Conservation (phyloP, 2,329 filamentous ascomycete species). For the Colletotrichum salicis region DNA sequence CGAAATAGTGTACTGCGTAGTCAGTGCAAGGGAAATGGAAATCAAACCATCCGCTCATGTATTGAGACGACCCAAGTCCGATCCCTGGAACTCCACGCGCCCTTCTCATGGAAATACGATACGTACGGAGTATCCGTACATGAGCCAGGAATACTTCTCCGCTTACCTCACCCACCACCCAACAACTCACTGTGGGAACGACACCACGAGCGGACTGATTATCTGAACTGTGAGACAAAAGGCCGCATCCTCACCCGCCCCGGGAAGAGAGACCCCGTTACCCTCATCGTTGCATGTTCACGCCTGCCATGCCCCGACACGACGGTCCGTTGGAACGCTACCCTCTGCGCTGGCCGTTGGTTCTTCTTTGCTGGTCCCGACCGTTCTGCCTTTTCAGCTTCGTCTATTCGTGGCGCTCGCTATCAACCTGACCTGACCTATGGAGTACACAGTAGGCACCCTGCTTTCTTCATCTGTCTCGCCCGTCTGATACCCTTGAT, state of each 20-base stretch:
- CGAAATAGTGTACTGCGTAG: no score
- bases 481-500: not conserved
- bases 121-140: no score
- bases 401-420: not conserved
- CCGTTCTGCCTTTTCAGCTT: not conserved
- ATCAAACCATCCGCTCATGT: not conserved
- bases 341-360: not conserved
- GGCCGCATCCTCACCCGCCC: not conserved
- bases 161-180: not conserved
- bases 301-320: not conserved
- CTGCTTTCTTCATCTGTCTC: constrained; percentile 4
- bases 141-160: not conserved
- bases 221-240: not conserved
- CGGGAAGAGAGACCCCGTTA: not conserved
- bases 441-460: not conserved
- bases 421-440: not conserved
- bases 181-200: not conserved
- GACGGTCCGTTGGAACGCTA: not conserved
- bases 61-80: not conserved
- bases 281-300: not conserved
- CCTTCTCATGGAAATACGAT: not conserved
- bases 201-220: not conserved
- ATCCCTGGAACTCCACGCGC: not conserved
- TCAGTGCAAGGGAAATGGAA: not conserved
- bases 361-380: not conserved